Conservation (phyloP, 2,329 filamentous ascomycete species). For the Lachnellula hyalina region DNA sequence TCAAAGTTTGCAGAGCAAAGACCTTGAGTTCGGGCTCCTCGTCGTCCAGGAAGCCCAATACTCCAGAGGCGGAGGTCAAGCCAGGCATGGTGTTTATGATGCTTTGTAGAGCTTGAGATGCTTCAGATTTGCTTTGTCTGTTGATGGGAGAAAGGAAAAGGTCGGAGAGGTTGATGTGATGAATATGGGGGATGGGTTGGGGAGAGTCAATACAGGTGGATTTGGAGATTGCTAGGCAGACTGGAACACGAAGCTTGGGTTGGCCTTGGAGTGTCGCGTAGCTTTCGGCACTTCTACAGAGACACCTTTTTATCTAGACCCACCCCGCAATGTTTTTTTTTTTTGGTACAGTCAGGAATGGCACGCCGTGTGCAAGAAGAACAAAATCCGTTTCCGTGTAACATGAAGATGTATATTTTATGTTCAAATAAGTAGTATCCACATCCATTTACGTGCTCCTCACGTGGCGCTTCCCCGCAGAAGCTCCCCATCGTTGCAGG, state of each 20-base stretch:
- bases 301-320: not conserved
- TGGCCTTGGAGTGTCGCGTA: not conserved
- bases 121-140: not conserved
- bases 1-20: constrained; percentile 90
- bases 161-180: not conserved
- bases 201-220: not conserved
- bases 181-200: not conserved
- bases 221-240: not conserved
- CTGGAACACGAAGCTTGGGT: not conserved
- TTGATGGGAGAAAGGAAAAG: not conserved
- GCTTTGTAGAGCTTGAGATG: not conserved
- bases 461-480: no score
- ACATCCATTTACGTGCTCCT: no score
- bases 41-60: constrained; percentile 92
- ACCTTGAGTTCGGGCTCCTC: constrained; percentile 91
- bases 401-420: no score
- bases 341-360: not conserved
- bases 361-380: not conserved
- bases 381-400: no score
- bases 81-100: constrained; percentile 64
- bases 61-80: constrained; percentile 87
- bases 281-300: not conserved
- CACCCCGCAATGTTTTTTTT: not conserved
- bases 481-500: no score
- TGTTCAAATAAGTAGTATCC: no score